Percentiles rank a stretch among this genome's conserved stretches.
phyloP scores from a whole-genome alignment of 805 yeast genomes.

The Kodamaea sagamina region DNA sequence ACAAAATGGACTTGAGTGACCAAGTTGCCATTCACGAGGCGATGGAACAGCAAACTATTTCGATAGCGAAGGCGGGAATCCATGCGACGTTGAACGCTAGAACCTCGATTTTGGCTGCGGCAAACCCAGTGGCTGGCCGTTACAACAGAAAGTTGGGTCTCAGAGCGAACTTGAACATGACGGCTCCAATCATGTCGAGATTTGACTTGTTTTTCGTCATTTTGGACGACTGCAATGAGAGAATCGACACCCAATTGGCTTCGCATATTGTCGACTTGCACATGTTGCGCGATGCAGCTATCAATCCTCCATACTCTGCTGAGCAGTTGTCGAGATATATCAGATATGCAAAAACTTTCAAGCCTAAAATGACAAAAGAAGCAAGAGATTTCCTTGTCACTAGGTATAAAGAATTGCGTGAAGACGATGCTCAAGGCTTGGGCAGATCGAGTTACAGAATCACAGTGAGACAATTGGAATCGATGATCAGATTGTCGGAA shows the following conservation, averaged over 20 bases:
- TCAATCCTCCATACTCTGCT: conserved; percentile 83
- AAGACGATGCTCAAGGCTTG: conserved; percentile 87
- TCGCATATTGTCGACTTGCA: conserved; percentile 91
- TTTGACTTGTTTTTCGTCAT: conserved; percentile 94
- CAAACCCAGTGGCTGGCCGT: conserved; percentile 96
- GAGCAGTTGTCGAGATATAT: conserved; percentile 88
- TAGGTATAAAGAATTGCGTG: conserved; percentile 81
- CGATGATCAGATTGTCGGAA: conserved; percentile 89
- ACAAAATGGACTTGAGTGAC: conserved; percentile 92
- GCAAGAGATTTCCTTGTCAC: conserved; percentile 77
- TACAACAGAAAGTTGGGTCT: conserved; percentile 85
- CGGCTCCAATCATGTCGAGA: conserved; percentile 98
- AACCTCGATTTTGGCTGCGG: conserved; percentile 97
- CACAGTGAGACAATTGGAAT: conserved; percentile 95
- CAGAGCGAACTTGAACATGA: conserved; percentile 87
- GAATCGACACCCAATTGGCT: conserved; percentile 86
- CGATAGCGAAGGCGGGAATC: conserved; percentile 98
- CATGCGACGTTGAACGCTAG: conserved; percentile 97
- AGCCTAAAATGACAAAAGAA: conserved; percentile 80
- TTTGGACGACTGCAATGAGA: conserved; percentile 90
- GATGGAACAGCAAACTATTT: conserved; percentile 98
- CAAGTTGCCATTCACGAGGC: conserved; percentile 99
- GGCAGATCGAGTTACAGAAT: conserved; percentile 87
- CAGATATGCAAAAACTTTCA: conserved; percentile 88
- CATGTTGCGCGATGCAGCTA: conserved; percentile 87